Percentiles rank a stretch among this genome's conserved stretches.
Conservation (phyloP, 2,329 filamentous ascomycete genomes). For the Fusarium sterilihyphosum region DNA sequence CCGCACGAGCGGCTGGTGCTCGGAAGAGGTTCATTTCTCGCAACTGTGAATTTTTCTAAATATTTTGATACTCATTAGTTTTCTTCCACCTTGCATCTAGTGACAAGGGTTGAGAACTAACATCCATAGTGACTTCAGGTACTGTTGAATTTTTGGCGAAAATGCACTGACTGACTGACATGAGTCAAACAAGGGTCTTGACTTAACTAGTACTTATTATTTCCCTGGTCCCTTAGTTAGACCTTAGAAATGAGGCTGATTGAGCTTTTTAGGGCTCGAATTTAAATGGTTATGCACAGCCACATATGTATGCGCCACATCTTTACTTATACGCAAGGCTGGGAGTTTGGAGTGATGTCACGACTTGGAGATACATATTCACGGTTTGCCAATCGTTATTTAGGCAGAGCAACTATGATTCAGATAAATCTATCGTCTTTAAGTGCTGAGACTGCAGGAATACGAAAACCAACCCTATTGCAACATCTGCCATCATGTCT, state of each 20-base stretch:
- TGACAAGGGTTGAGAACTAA: slow-evolving; percentile 38
- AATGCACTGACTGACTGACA: slow-evolving; percentile 36
- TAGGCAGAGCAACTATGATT: background rate
- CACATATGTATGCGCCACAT: slow-evolving; percentile 37
- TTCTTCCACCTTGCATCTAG: background rate
- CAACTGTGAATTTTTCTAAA: slow-evolving; percentile 42
- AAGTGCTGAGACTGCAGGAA: too few species aligned
- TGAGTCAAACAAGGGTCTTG: slow-evolving; percentile 37
- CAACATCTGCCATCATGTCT: slow-evolving; percentile 29
- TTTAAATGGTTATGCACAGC: slow-evolving; percentile 24
- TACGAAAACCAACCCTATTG: background rate
- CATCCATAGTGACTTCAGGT: slow-evolving; percentile 46
- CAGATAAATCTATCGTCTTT: too few species aligned
- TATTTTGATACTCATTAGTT: slow-evolving; percentile 7
- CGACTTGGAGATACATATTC: slow-evolving; percentile 24
- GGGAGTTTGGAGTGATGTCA: slow-evolving; percentile 35
- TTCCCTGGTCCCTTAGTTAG: background rate
- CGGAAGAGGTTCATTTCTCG: slow-evolving; percentile 71
- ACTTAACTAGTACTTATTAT: background rate
- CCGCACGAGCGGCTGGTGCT: slow-evolving; percentile 80
- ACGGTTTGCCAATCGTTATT: background rate
- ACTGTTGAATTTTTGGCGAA: slow-evolving; percentile 34
- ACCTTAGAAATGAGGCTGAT: slow-evolving; percentile 42
- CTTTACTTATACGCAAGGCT: slow-evolving; percentile 23
- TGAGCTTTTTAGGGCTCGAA: slow-evolving; percentile 41